A percentile compares a stretch with the other conserved stretches of the same genome.
phyloP scores from a whole-genome alignment of 352 stramenopile genomes.

The Hyphochytrium catenoides region DNA sequence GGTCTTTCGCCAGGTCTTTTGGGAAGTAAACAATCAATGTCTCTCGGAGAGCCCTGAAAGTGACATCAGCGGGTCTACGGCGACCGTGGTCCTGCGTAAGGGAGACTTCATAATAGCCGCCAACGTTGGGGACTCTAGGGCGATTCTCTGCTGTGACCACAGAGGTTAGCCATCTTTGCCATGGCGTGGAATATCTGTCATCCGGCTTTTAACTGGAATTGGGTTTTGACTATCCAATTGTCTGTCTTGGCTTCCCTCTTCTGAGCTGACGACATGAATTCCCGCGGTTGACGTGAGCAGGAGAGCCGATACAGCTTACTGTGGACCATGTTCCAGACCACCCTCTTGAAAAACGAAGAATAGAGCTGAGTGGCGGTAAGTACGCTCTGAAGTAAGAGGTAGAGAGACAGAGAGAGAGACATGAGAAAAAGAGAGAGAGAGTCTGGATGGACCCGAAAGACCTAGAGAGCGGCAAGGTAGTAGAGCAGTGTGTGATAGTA shows the following conservation, averaged over 20 bases:
- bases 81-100: slow-evolving; percentile 35
- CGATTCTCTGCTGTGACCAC: slow-evolving; percentile 20
- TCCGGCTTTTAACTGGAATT: neutral
- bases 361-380: slow-evolving; percentile 33
- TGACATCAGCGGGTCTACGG: slow-evolving; percentile 53
- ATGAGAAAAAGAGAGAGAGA: too few species aligned
- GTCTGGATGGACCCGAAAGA: too few species aligned
- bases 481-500: too few species aligned
- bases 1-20: too few species aligned
- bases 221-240: neutral
- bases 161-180: neutral
- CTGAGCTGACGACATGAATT: too few species aligned
- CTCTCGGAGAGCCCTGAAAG: too few species aligned
- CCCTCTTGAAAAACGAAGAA: slow-evolving; percentile 18
- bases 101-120: slow-evolving; percentile 25
- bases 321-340: slow-evolving; percentile 35
- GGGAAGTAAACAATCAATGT: too few species aligned
- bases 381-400: too few species aligned
- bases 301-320: slow-evolving; percentile 15
- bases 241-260: too few species aligned
- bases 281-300: too few species aligned
- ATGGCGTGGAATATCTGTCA: slow-evolving; percentile 4
- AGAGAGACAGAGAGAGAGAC: too few species aligned
- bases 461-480: too few species aligned
- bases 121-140: slow-evolving; percentile 61